Percentiles rank a stretch among this genome's conserved stretches.
These are phyloP conservation scores for Termitomyces eurrhizus DNA, from an alignment of 768 basidiomycete species.

Conservation along the genomic window DNA sequence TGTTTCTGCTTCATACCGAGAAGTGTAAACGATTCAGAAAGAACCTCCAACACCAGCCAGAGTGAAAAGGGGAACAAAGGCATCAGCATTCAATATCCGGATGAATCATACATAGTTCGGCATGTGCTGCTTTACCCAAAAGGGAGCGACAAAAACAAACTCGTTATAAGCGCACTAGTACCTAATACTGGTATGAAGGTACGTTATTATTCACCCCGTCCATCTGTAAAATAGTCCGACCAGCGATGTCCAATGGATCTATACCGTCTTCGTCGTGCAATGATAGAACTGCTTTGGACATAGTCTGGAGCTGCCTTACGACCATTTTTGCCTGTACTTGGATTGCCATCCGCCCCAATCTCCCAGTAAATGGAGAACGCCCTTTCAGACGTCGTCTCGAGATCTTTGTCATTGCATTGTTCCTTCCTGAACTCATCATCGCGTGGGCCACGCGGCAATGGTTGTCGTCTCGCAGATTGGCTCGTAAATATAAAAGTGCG, in stretches of 20 bases:
- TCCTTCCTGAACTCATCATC: constrained; percentile 20
- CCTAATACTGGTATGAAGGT: background rate
- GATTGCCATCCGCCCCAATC: constrained; percentile 21
- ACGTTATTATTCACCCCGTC: background rate
- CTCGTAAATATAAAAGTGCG: constrained; percentile 1
- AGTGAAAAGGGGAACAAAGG: too few relatives aligned
- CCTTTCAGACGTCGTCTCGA: background rate
- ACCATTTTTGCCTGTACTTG: background rate
- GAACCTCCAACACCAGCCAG: too few relatives aligned
- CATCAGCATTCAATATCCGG: too few relatives aligned
- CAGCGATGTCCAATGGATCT: background rate
- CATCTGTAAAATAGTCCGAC: background rate
- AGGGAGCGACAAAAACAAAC: background rate
- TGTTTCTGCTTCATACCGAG: too few relatives aligned
- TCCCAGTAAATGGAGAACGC: constrained; percentile 13
- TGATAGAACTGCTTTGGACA: constrained; percentile 12
- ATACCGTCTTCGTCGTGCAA: background rate
- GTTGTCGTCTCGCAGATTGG: constrained; percentile 17
- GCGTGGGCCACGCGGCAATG: constrained; percentile 20
- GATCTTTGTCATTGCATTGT: constrained; percentile 10
- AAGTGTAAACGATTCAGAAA: too few relatives aligned
- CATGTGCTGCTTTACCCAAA: background rate
- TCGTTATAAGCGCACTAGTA: background rate
- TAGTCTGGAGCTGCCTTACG: constrained; percentile 21
- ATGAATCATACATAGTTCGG: too few relatives aligned